Base-by-base conservation (phyloP, 176 grass and related monocot genomes). In the Triticum urartu region DNA sequence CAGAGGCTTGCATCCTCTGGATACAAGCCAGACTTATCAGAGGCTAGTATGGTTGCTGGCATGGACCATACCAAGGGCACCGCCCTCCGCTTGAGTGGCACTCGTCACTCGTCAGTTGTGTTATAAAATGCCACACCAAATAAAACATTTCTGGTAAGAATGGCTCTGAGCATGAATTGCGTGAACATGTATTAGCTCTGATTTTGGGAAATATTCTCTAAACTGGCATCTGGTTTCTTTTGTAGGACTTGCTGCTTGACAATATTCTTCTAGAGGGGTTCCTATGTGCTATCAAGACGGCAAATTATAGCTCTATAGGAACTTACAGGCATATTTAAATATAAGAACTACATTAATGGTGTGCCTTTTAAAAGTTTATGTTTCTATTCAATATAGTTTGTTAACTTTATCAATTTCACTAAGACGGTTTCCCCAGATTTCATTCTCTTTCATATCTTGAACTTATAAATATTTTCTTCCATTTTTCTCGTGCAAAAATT, bases 11-110 rank as follows among this genome's bases (percentile, higher is more conserved):
- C 17, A 1, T 90, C 79, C 5, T 62, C 73, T 64, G 96, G 96
- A 11, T 94, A 94, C 89, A 86, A 59, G 73, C 93, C 93, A 1
- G 96, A 98, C 66, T 79, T 91, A 22, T 86, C 93, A 2, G 93
- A 92, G 81, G 93, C 90, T 2, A 84, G 79, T 21, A 85, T 87
- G 84, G 91, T 95, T 12, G 89, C 90, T 6, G 90, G 61, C 11
- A 40, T 65, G 3, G 88, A 91, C 11, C 9, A 18, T 7, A 73
- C 84, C 47, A 98, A 92, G 70, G 78, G 81, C 0, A 88, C 86
- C 0, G 79, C 93, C 0, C 81, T 98, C 17, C 90, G 90, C 3
- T 78, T 94, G 50, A 54, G 50, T 54, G 50, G 15, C 28, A 30
- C 28, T 30, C 28, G 28, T 30, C 50, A 54, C 50, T 18, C 50